Evolutionary conservation across 441 rosid genomes (phyloP).

Genomic region (Croton laevigatus): DNA sequence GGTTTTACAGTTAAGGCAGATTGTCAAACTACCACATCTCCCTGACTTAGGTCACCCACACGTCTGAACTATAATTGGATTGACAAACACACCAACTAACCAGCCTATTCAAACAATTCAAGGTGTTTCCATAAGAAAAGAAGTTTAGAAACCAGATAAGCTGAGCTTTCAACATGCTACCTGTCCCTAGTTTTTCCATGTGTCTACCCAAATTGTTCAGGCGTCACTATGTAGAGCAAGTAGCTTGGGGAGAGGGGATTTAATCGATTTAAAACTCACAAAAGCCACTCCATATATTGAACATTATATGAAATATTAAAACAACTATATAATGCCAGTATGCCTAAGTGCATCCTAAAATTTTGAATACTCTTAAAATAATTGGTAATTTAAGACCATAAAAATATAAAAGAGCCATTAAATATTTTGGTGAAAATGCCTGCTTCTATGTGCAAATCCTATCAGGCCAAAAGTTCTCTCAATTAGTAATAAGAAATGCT

Average conservation of each 20-base stretch:
- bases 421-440: neutral
- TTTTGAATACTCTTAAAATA: neutral
- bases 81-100: neutral
- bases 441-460: neutral
- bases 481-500: no score
- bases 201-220: neutral
- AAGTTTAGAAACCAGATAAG: neutral
- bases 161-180: neutral
- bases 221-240: neutral
- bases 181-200: neutral
- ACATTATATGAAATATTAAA: neutral
- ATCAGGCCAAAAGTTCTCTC: neutral
- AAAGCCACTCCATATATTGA: neutral
- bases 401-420: neutral
- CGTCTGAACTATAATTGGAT: neutral
- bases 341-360: neutral
- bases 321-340: neutral
- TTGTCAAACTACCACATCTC: neutral
- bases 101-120: neutral
- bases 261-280: neutral
- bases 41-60: neutral
- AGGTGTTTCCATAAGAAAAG: neutral
- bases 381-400: neutral
- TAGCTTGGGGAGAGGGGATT: neutral
- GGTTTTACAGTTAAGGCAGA: neutral